A percentile compares a stretch with the other conserved stretches of the same genome.
These are phyloP conservation scores for Aspergillus ustus DNA, from an alignment of 2,329 filamentous ascomycete species.

Conservation along the genomic window DNA sequence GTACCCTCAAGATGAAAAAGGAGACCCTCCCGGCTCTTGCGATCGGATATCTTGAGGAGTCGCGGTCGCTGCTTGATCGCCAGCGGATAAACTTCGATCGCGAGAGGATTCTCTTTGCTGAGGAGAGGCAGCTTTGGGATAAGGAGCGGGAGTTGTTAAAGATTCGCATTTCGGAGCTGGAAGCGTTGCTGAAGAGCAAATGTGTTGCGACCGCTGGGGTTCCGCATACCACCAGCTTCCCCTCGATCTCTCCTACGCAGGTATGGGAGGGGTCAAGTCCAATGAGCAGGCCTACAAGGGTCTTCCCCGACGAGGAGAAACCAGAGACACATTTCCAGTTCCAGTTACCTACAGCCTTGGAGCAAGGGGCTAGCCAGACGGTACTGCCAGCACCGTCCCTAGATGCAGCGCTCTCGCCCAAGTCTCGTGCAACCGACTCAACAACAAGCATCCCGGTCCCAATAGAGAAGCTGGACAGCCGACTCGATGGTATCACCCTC, in stretches of 20 bases:
- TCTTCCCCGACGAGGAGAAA: conserved; percentile 45
- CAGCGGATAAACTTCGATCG: conserved; percentile 45
- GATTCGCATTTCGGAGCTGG: conserved; percentile 47
- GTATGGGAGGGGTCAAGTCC: conserved; percentile 52
- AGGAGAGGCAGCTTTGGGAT: conserved; percentile 51
- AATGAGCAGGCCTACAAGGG: conserved; percentile 45
- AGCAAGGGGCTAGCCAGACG: conserved; percentile 33
- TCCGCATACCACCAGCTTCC: conserved; percentile 10
- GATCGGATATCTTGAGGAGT: conserved; percentile 47
- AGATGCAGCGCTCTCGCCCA: conserved; percentile 46
- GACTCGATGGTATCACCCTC: conserved; percentile 52
- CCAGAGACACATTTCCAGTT: conserved; percentile 29
- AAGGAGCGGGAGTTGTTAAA: conserved; percentile 48
- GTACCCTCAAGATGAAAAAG: conserved; percentile 24
- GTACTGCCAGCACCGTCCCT: conserved; percentile 35
- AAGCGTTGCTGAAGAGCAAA: conserved; percentile 36
- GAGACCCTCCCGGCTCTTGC: conserved; percentile 34
- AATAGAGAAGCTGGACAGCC: conserved; percentile 52
- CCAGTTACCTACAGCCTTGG: conserved; percentile 33
- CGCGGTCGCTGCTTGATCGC: conserved; percentile 43
- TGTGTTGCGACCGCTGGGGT: conserved; percentile 17
- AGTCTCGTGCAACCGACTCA: conserved; percentile 39
- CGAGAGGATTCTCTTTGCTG: conserved; percentile 46
- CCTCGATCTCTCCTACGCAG: conserved; percentile 30
- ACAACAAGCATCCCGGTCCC: conserved; percentile 45